Evolutionary conservation across 345 rosid genomes (phyloP), one percentile per base, ranked within the genome.

Genomic region (Arabidopsis arenosa): DNA sequence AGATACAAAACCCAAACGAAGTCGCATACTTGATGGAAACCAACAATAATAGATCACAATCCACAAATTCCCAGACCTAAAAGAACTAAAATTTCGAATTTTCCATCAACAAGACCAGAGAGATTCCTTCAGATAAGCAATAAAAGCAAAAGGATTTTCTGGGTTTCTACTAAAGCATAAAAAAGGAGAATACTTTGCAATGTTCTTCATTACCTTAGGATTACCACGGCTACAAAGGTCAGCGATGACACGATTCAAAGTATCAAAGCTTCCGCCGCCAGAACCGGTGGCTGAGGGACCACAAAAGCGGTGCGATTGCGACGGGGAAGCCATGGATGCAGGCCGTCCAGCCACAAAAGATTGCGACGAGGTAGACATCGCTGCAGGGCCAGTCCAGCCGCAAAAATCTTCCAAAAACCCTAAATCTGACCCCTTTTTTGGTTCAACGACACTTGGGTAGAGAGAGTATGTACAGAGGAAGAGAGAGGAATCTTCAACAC

Each of bases 141-240:
- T 10, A 41, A 77, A 72, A 55, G 66, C 18, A 77, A 55, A 21
- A 77, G 44, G 17, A 3, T 18, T 23, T 35, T 47, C 28, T 66
- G 67, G 72, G 53, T 63, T 63, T 48, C 30, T 17, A 37, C 72
- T 63, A 36, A 72, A 80, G 63, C 48, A 72, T 64, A 5, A 45
- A 63, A 68, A 28, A 33, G 28, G 23, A 47, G 49, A 37, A 65
- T 21, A 36, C 51, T 23, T 64, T n/a, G 45, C 45, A 21, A 1
- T 62, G 35, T 13, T 15, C 32, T 57, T 49, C 15, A 14, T 36
- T 75, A 92, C 97, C 96, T 89, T 90, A 47, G 96, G 91, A 63
- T 80, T 84, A 39, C 88, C 93, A 23, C 87, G 88, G 49, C 84
- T 87, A 80, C 95, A 92, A 81, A 92, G 95, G 87, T 94, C 96